Evolutionary conservation across 2,329 filamentous ascomycete genomes (phyloP).

Genomic region (Mycocentrospora acerina): DNA sequence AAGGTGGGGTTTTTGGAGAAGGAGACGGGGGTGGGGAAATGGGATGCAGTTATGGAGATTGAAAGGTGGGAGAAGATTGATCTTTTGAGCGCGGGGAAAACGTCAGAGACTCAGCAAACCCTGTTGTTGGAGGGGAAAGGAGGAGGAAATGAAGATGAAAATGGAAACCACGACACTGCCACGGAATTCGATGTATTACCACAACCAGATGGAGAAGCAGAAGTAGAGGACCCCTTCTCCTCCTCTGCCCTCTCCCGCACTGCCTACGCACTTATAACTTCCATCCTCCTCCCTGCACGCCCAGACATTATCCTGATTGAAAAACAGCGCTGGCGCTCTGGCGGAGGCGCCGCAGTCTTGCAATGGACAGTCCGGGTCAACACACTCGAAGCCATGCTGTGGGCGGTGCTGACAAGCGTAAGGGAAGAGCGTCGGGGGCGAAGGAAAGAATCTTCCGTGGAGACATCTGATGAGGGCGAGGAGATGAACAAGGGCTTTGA

Average conservation of each 20-base stretch:
- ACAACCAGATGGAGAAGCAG: conserved; percentile 9
- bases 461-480: too few species aligned
- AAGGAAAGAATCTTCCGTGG: background rate
- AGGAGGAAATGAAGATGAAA: too few species aligned
- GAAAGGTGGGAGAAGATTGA: conserved; percentile 35
- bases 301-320: conserved; percentile 74
- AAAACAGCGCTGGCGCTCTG: conserved; percentile 64
- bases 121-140: too few species aligned
- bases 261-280: conserved; percentile 57
- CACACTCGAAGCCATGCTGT: conserved; percentile 78
- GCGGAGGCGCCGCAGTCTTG: conserved; percentile 64
- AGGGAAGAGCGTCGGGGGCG: conserved; percentile 1
- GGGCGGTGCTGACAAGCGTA: conserved; percentile 63
- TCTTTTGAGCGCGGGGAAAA: conserved; percentile 10
- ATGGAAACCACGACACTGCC: too few species aligned
- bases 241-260: conserved; percentile 56
- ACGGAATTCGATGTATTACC: too few species aligned
- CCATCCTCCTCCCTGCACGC: conserved; percentile 52
- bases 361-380: conserved; percentile 86
- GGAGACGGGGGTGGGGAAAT: background rate
- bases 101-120: too few species aligned
- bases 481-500: conserved; percentile 5
- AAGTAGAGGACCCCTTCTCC: conserved; percentile 51
- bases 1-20: conserved; percentile 14
- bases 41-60: conserved; percentile 25